Conservation (phyloP, 768 basidiomycete species). For the Crucibulum laeve region DNA sequence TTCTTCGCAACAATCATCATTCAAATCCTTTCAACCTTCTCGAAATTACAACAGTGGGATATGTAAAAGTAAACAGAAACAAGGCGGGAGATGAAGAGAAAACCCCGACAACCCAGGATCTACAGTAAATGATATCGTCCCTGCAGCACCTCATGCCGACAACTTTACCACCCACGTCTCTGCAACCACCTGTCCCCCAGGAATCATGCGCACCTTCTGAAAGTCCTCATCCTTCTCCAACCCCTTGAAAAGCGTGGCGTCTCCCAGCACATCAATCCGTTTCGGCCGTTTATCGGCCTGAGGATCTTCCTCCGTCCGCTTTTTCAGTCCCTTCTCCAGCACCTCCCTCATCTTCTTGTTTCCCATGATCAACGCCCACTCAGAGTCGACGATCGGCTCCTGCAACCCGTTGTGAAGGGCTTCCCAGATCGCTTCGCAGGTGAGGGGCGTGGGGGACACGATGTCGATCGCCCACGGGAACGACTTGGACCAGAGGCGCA, state of each 20-base stretch:
- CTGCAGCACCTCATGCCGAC: background rate
- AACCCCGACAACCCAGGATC: background rate
- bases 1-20: no score
- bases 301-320: slow-evolving; percentile 31
- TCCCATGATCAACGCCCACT: slow-evolving; percentile 54
- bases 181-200: slow-evolving; percentile 30
- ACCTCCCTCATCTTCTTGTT: slow-evolving; percentile 38
- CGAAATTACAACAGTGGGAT: no score
- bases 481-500: slow-evolving; percentile 54
- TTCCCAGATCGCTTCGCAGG: slow-evolving; percentile 54
- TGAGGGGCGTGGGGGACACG: slow-evolving; percentile 31
- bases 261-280: slow-evolving; percentile 65
- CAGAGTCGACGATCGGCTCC: slow-evolving; percentile 54
- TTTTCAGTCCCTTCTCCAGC: slow-evolving; percentile 49
- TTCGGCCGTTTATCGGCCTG: slow-evolving; percentile 32
- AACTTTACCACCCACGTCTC: slow-evolving; percentile 60
- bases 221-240: slow-evolving; percentile 58
- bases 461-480: slow-evolving; percentile 70
- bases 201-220: slow-evolving; percentile 44
- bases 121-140: background rate
- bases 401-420: slow-evolving; percentile 47
- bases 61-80: no score
- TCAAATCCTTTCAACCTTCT: no score
- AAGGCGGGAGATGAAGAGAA: no score
- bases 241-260: slow-evolving; percentile 54